Evolutionary conservation across 2,329 filamentous ascomycete genomes (phyloP).

Genomic region (Colletotrichum magnum): DNA sequence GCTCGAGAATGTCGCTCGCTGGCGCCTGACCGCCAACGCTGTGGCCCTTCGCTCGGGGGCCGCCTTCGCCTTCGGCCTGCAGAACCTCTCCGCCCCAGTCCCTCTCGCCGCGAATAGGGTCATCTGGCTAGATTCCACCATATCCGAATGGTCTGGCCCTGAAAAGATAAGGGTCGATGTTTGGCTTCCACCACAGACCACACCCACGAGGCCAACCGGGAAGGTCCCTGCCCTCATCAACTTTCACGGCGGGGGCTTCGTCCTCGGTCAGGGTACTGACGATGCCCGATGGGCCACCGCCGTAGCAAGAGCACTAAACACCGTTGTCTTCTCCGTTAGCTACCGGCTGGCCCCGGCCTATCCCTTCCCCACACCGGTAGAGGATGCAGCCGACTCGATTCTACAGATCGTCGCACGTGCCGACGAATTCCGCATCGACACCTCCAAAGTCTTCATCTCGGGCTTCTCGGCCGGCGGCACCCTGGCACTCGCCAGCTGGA

Average conservation of each 20-base stretch:
- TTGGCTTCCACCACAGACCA: slow-evolving; percentile 50
- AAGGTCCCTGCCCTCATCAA: slow-evolving; percentile 62
- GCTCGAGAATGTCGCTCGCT: slow-evolving; percentile 59
- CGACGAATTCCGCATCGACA: slow-evolving; percentile 70
- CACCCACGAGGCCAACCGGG: neutral
- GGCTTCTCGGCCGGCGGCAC: slow-evolving; percentile 77
- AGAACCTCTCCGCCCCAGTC: slow-evolving; percentile 55
- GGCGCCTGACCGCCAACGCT: slow-evolving; percentile 59
- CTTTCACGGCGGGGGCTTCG: slow-evolving; percentile 78
- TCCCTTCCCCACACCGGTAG: slow-evolving; percentile 75
- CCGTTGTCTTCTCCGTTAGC: slow-evolving; percentile 74
- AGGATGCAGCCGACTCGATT: slow-evolving; percentile 76
- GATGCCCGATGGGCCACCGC: slow-evolving; percentile 73
- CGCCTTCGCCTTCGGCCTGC: slow-evolving; percentile 58
- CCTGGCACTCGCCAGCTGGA: slow-evolving; percentile 64
- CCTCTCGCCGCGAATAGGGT: slow-evolving; percentile 55
- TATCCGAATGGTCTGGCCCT: slow-evolving; percentile 53
- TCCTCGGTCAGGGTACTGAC: slow-evolving; percentile 73
- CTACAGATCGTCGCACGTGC: slow-evolving; percentile 72
- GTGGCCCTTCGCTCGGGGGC: slow-evolving; percentile 61
- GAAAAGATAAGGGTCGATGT: slow-evolving; percentile 64
- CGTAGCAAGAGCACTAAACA: slow-evolving; percentile 66
- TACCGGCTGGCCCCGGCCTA: slow-evolving; percentile 77
- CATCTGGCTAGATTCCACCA: slow-evolving; percentile 59
- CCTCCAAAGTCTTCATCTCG: slow-evolving; percentile 68